These are phyloP conservation scores for Gossypioides kirkii DNA, from an alignment of 345 rosid genomes.

Conservation along the genomic window DNA sequence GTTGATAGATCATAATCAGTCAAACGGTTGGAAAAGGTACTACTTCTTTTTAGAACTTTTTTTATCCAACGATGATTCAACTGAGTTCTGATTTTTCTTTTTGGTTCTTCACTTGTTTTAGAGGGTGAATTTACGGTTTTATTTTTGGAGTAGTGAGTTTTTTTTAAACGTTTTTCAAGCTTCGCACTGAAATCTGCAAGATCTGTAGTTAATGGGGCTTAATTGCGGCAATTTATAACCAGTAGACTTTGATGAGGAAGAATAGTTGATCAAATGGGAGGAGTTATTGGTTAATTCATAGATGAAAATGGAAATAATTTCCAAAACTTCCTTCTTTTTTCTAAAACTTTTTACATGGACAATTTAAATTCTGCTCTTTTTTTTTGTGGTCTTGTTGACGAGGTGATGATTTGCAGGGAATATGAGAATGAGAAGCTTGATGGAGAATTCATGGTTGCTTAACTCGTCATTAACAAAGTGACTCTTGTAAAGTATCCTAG, in stretches of 20 bases:
- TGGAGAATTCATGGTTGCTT: slow-evolving; percentile 7
- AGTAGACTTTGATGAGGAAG: background rate
- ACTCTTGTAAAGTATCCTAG: background rate
- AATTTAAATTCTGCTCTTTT: background rate
- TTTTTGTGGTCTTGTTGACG: background rate
- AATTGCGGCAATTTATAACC: background rate
- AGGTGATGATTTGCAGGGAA: slow-evolving; percentile 9
- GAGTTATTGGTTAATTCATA: background rate
- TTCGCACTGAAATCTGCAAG: background rate
- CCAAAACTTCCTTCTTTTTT: background rate
- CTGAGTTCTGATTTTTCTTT: background rate
- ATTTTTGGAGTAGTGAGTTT: background rate
- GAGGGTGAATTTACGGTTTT: slow-evolving; percentile 1
- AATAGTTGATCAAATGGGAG: background rate
- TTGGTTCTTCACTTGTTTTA: background rate
- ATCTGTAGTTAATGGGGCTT: slow-evolving; percentile 1
- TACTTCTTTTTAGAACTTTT: background rate
- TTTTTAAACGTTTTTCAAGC: background rate
- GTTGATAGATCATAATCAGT: slow-evolving; percentile 5
- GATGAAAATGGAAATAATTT: background rate
- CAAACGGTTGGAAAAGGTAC: slow-evolving; percentile 4
- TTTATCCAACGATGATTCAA: background rate
- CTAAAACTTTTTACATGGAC: background rate
- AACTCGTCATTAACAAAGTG: background rate
- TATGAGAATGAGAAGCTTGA: slow-evolving; percentile 11